Conservation (phyloP, 2,329 filamentous ascomycete species). For the Colletotrichum shisoi region DNA sequence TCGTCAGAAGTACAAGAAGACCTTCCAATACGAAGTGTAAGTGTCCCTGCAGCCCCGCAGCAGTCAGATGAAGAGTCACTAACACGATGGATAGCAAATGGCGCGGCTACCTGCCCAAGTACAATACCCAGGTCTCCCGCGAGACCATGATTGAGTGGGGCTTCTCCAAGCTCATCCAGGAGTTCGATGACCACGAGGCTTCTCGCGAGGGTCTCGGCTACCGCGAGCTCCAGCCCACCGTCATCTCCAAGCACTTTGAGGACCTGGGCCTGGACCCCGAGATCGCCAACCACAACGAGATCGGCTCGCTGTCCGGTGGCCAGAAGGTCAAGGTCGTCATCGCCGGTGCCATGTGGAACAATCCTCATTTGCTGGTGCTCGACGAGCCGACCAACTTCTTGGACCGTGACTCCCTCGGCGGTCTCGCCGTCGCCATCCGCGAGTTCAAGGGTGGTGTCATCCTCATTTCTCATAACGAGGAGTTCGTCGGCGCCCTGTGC, state of each 20-base stretch:
- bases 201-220: slow-evolving; percentile 98
- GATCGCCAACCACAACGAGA: slow-evolving; percentile 98
- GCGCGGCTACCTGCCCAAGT: slow-evolving; percentile 85
- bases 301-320: slow-evolving; percentile 91
- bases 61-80: slow-evolving; percentile 42
- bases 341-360: slow-evolving; percentile 97
- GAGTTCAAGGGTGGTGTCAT: slow-evolving; percentile 99
- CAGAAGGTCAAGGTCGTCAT: slow-evolving; percentile 99
- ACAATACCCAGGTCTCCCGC: slow-evolving; percentile 90
- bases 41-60: slow-evolving; percentile 44
- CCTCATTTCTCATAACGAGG: slow-evolving; percentile 99
- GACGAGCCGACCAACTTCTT: slow-evolving; percentile 99
- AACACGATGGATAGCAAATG: slow-evolving; percentile 73
- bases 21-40: slow-evolving; percentile 95
- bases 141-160: slow-evolving; percentile 88
- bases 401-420: slow-evolving; percentile 95
- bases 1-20: slow-evolving; percentile 99
- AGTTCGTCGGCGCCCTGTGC: slow-evolving; percentile 95
- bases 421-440: slow-evolving; percentile 94
- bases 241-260: slow-evolving; percentile 98
- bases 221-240: slow-evolving; percentile 87
- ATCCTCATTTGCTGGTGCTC: slow-evolving; percentile 94
- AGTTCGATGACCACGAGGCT: slow-evolving; percentile 98
- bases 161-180: slow-evolving; percentile 92
- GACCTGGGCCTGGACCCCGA: slow-evolving; percentile 95